A percentile compares a stretch with the other conserved stretches of the same genome.
Conservation (phyloP, 192 early-diverging fungal genomes). For the Umbelopsis isabellina region DNA sequence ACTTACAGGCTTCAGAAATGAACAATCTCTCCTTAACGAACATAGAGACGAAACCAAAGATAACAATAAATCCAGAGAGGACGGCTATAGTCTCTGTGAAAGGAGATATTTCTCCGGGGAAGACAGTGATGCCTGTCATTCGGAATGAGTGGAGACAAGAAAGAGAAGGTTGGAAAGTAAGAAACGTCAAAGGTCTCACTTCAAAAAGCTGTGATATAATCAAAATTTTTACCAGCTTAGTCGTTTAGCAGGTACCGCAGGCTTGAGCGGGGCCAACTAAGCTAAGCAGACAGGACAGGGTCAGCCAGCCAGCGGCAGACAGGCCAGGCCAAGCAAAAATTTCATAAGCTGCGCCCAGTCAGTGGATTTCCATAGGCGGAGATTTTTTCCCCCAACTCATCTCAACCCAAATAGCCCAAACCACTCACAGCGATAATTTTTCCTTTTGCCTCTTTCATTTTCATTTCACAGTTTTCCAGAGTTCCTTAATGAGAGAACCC, state of each 20-base stretch:
- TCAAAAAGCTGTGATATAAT: neutral
- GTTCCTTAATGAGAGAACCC: slow-evolving; percentile 71
- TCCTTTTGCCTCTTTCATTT: slow-evolving; percentile 20
- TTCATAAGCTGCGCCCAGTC: no score
- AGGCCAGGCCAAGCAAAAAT: neutral
- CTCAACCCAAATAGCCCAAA: neutral
- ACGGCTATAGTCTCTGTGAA: slow-evolving; percentile 56
- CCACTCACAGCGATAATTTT: slow-evolving; percentile 2
- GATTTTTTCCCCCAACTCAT: neutral
- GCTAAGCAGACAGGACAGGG: neutral
- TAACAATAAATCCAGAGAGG: slow-evolving; percentile 70
- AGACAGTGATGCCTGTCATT: slow-evolving; percentile 20
- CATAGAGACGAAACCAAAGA: slow-evolving; percentile 72
- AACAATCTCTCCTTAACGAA: slow-evolving; percentile 73
- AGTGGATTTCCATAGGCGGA: neutral
- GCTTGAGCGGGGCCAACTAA: no score
- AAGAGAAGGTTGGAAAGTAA: no score
- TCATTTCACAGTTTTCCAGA: slow-evolving; percentile 1
- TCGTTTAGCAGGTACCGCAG: neutral
- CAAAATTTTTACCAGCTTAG: neutral
- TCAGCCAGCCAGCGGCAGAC: neutral
- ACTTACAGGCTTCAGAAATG: slow-evolving; percentile 75
- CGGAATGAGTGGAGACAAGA: neutral
- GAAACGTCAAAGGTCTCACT: neutral
- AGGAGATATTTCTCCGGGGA: slow-evolving; percentile 42